Conservation (phyloP, 805 yeast genomes). For the Sugiyamaella marilandica region DNA sequence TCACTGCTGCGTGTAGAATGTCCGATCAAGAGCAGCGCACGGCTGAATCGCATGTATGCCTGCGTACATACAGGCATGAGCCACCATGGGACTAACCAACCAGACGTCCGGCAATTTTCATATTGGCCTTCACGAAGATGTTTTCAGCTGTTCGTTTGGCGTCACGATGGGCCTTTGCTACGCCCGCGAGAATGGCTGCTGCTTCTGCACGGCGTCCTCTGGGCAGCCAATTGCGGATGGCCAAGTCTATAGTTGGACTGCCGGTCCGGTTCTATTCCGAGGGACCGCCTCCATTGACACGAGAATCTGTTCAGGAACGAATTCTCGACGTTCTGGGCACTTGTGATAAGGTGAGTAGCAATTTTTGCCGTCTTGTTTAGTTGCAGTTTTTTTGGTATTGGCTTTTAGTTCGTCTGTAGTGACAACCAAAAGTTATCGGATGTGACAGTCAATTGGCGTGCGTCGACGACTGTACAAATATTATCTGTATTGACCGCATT, state of each 20-base stretch:
- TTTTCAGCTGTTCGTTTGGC: not conserved
- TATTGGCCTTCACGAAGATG: not conserved
- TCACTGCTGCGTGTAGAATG: constrained; percentile 34
- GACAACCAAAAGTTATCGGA: too few species aligned
- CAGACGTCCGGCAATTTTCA: constrained; percentile 7
- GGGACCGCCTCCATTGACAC: constrained; percentile 56
- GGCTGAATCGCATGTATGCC: not conserved
- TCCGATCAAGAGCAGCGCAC: constrained; percentile 12
- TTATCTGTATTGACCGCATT: constrained; percentile 7
- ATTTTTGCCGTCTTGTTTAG: too few species aligned
- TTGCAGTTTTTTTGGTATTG: not conserved
- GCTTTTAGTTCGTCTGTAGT: not conserved
- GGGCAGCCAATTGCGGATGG: not conserved
- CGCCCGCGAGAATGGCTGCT: not conserved
- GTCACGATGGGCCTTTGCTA: constrained; percentile 1
- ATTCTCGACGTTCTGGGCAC: constrained; percentile 70
- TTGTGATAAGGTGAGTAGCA: constrained; percentile 50
- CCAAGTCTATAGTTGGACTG: not conserved
- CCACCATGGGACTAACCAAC: constrained; percentile 5
- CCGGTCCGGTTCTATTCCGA: constrained; percentile 48
- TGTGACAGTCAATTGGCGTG: not conserved
- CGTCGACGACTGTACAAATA: constrained; percentile 17
- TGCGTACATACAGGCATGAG: constrained; percentile 1
- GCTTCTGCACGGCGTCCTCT: not conserved
- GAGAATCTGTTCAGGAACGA: constrained; percentile 76